These are phyloP conservation scores for Leishmania arabica DNA, from an alignment of 208 protist genomes.

Conservation along the genomic window DNA sequence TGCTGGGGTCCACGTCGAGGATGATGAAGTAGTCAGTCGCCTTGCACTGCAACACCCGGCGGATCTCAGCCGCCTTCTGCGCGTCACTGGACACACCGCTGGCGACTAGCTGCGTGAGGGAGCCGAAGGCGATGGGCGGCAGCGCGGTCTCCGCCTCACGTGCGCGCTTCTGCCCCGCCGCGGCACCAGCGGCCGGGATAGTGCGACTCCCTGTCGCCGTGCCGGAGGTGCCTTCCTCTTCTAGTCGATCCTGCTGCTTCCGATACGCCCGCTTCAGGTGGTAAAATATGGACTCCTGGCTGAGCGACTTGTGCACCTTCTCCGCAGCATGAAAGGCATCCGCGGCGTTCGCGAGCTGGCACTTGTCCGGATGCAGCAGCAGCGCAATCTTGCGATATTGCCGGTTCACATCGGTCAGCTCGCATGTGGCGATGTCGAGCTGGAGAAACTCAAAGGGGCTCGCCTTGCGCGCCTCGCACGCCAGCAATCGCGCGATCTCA, in stretches of 20 bases:
- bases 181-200: not conserved
- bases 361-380: conserved; percentile 92
- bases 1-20: conserved; percentile 69
- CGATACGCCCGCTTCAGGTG: conserved; percentile 70
- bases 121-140: conserved; percentile 42
- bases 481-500: conserved; percentile 70
- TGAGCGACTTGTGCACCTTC: conserved; percentile 80
- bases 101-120: conserved; percentile 38
- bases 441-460: conserved; percentile 69
- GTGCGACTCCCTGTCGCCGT: conserved; percentile 1
- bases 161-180: conserved; percentile 9
- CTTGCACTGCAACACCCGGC: conserved; percentile 75
- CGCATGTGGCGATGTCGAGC: conserved; percentile 64
- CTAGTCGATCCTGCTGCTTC: conserved; percentile 52
- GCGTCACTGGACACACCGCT: conserved; percentile 52
- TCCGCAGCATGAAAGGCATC: conserved; percentile 87
- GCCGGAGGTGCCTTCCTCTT: conserved; percentile 36
- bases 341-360: conserved; percentile 62
- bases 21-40: conserved; percentile 79
- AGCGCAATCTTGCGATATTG: conserved; percentile 79
- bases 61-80: conserved; percentile 78
- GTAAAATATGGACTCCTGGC: conserved; percentile 65
- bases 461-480: conserved; percentile 39
- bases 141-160: conserved; percentile 9
- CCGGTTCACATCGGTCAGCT: conserved; percentile 65